phyloP scores from a whole-genome alignment of 2,329 filamentous ascomycete genomes.

The Penicillium psychrosexuale region DNA sequence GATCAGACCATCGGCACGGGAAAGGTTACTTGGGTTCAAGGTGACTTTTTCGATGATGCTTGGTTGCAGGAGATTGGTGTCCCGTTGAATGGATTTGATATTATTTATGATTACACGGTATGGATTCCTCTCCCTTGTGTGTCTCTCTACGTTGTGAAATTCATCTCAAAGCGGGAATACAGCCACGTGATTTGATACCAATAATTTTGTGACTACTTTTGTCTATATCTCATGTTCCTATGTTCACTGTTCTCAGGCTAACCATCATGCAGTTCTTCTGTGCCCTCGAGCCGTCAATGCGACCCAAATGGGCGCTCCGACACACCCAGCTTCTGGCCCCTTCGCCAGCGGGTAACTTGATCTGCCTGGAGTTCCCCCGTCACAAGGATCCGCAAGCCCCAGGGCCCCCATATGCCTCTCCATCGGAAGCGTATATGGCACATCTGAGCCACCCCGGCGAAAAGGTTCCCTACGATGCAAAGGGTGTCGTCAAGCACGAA shows the following conservation, averaged over 20 bases:
- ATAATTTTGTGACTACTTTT: not conserved
- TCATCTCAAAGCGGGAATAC: not conserved
- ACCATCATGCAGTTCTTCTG: slow-evolving; percentile 55
- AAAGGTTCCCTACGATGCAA: slow-evolving; percentile 59
- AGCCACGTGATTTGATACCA: not conserved
- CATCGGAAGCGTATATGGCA: slow-evolving; percentile 66
- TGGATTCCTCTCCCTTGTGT: slow-evolving; percentile 21
- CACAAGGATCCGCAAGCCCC: slow-evolving; percentile 62
- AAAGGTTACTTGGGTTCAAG: slow-evolving; percentile 41
- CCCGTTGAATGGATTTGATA: slow-evolving; percentile 38
- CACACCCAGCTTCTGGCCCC: slow-evolving; percentile 54
- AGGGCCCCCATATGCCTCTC: slow-evolving; percentile 72
- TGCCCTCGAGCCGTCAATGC: slow-evolving; percentile 53
- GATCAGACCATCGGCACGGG: slow-evolving; percentile 38
- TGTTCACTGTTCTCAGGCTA: slow-evolving; percentile 7
- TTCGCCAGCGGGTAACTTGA: slow-evolving; percentile 48
- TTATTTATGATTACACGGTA: slow-evolving; percentile 64
- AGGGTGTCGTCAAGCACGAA: slow-evolving; percentile 50
- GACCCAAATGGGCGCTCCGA: slow-evolving; percentile 57
- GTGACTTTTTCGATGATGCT: slow-evolving; percentile 46
- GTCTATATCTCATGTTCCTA: not conserved
- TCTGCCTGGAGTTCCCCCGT: slow-evolving; percentile 75
- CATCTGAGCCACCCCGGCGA: slow-evolving; percentile 69
- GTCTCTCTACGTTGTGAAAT: not conserved
- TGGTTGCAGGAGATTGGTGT: slow-evolving; percentile 39